phyloP scores from a whole-genome alignment of 371 early-diverging fungal species.

The Fennellomyces sp. region DNA sequence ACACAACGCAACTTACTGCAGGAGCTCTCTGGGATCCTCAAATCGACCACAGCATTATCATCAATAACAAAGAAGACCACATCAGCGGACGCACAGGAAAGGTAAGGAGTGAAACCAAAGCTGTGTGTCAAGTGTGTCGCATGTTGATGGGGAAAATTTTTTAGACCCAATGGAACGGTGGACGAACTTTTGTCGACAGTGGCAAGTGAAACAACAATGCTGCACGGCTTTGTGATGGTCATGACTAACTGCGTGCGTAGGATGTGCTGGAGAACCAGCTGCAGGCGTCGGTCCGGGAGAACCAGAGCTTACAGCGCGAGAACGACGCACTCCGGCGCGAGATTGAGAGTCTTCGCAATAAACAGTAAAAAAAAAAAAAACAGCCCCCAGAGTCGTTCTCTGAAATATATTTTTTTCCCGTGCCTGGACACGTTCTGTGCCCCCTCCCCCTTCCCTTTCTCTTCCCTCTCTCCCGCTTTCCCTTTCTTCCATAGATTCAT shows the following conservation, averaged over 20 bases:
- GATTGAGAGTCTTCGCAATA: conserved; percentile 34
- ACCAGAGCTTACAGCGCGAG: conserved; percentile 53
- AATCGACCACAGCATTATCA: background rate
- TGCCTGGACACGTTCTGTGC: too few species aligned
- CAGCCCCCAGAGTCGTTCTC: background rate
- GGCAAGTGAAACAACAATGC: background rate
- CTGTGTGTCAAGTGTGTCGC: background rate
- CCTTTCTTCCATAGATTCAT: background rate
- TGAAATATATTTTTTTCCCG: conserved; percentile 1
- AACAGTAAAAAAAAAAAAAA: background rate
- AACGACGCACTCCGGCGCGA: conserved; percentile 57
- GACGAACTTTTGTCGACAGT: conserved; percentile 4
- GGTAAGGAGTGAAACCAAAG: background rate
- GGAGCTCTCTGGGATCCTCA: conserved; percentile 18
- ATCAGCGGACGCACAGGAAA: conserved; percentile 5
- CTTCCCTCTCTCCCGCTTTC: background rate
- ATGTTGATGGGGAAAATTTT: background rate
- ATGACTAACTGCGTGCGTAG: conserved; percentile 8
- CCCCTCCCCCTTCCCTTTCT: background rate
- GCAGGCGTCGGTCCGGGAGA: conserved; percentile 50
- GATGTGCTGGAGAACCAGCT: conserved; percentile 46
- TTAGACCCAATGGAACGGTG: background rate
- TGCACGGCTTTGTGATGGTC: background rate
- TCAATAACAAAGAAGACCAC: background rate
- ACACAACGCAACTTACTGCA: conserved; percentile 30